These are phyloP conservation scores for Pichia sp. DNA, from an alignment of 1,139 yeast species.

Conservation along the genomic window DNA sequence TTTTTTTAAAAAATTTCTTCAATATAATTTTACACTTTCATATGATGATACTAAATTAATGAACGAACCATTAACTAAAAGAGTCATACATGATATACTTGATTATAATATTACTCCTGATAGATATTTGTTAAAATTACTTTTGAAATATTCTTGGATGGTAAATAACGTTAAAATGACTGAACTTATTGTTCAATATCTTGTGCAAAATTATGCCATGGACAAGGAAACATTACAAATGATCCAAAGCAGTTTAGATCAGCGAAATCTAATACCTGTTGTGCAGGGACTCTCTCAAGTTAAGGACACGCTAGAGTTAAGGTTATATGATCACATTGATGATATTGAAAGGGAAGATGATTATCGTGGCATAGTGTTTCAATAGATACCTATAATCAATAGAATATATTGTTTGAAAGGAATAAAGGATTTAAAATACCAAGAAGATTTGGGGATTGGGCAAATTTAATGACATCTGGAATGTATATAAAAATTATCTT, in stretches of 20 bases:
- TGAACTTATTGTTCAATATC: background rate
- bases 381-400: too few species aligned
- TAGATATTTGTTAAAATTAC: slow-evolving; percentile 5
- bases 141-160: slow-evolving; percentile 6
- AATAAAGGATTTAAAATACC: too few species aligned
- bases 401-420: too few species aligned
- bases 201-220: slow-evolving; percentile 5
- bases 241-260: background rate
- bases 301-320: too few species aligned
- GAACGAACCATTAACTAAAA: background rate
- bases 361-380: slow-evolving; percentile 1
- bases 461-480: too few species aligned
- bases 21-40: slow-evolving; percentile 3
- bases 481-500: too few species aligned
- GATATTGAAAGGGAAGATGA: background rate
- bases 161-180: background rate
- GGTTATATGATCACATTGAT: slow-evolving; percentile 3
- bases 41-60: background rate
- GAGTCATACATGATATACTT: slow-evolving; percentile 3
- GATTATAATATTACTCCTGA: slow-evolving; percentile 1
- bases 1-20: slow-evolving; percentile 9
- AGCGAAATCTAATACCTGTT: too few species aligned
- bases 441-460: too few species aligned
- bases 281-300: too few species aligned
- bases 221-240: slow-evolving; percentile 8